Evolutionary conservation across 1,284 basidiomycete genomes (phyloP).

Genomic region (Cryptococcus sp.): DNA sequence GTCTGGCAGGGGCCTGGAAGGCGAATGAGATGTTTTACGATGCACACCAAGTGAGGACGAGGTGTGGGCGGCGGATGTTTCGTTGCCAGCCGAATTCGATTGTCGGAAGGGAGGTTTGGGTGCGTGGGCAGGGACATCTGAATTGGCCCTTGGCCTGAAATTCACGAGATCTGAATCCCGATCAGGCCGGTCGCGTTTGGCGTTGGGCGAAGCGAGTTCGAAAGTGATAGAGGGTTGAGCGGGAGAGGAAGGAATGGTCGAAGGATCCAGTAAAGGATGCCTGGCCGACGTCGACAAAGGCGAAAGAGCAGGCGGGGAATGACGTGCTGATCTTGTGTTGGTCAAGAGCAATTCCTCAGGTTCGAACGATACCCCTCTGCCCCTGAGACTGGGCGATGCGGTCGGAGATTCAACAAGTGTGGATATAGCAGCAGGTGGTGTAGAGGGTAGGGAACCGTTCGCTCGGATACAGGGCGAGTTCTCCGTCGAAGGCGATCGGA

Average conservation of each 20-base stretch:
- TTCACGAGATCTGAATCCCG: neutral
- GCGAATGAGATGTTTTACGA: neutral
- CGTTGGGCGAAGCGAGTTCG: slow-evolving; percentile 11
- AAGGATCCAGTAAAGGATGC: slow-evolving; percentile 14
- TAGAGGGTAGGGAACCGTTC: neutral
- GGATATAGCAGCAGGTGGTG: slow-evolving; percentile 1
- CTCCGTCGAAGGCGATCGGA: slow-evolving; percentile 24
- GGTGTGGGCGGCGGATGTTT: neutral
- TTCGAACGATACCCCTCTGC: neutral
- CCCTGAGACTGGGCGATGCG: slow-evolving; percentile 7
- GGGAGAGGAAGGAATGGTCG: slow-evolving; percentile 9
- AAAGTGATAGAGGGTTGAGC: slow-evolving; percentile 19
- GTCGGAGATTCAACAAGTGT: slow-evolving; percentile 8
- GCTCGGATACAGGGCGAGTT: neutral
- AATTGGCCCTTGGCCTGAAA: slow-evolving; percentile 8
- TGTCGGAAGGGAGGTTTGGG: neutral
- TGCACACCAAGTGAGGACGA: neutral
- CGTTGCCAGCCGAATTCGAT: neutral
- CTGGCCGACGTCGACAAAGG: neutral
- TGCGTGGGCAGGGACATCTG: slow-evolving; percentile 1
- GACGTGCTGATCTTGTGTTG: neutral
- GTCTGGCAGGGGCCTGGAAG: neutral
- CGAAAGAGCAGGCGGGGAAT: neutral
- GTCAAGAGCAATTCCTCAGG: neutral
- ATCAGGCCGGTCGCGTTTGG: slow-evolving; percentile 3